phyloP scores from a whole-genome alignment of 2,329 filamentous ascomycete species.

The Teratosphaeria gauchensis region DNA sequence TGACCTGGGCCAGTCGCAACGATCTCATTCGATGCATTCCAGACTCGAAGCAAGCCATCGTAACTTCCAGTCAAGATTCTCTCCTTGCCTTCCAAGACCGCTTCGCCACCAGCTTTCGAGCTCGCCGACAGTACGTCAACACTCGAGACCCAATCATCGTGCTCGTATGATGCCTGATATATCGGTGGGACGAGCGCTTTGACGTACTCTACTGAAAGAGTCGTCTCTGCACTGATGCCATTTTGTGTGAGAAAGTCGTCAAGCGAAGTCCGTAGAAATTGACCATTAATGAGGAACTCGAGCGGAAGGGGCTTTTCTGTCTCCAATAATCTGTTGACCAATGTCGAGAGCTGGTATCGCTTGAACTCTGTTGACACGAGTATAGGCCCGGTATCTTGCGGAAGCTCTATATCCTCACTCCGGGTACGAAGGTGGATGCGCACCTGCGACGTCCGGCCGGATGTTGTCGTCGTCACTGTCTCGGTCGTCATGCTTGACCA shows the following conservation, averaged over 20 bases:
- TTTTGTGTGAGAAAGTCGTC: slow-evolving; percentile 82
- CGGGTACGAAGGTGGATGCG: slow-evolving; percentile 46
- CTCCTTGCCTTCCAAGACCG: slow-evolving; percentile 42
- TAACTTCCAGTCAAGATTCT: slow-evolving; percentile 87
- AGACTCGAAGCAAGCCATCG: slow-evolving; percentile 78
- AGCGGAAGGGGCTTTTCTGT: slow-evolving; percentile 62
- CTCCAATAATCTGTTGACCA: slow-evolving; percentile 53
- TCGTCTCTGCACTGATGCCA: slow-evolving; percentile 81
- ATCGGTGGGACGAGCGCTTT: slow-evolving; percentile 80
- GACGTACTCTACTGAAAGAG: slow-evolving; percentile 83
- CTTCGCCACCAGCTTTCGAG: slow-evolving; percentile 47
- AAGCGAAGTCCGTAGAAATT: slow-evolving; percentile 78
- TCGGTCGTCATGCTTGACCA: slow-evolving; percentile 9
- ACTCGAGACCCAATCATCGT: slow-evolving; percentile 92
- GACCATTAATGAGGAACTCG: slow-evolving; percentile 92
- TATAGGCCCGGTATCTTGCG: slow-evolving; percentile 46
- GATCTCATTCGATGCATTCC: slow-evolving; percentile 81
- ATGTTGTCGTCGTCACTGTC: slow-evolving; percentile 9
- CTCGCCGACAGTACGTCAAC: slow-evolving; percentile 69
- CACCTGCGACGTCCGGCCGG: slow-evolving; percentile 33
- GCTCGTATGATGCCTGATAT: slow-evolving; percentile 85
- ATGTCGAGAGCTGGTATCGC: slow-evolving; percentile 50
- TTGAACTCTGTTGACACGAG: slow-evolving; percentile 50
- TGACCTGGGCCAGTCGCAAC: slow-evolving; percentile 69
- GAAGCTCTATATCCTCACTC: slow-evolving; percentile 44